Conservation (phyloP, 1,139 yeast genomes). For the Saccharomyces hybrid region DNA sequence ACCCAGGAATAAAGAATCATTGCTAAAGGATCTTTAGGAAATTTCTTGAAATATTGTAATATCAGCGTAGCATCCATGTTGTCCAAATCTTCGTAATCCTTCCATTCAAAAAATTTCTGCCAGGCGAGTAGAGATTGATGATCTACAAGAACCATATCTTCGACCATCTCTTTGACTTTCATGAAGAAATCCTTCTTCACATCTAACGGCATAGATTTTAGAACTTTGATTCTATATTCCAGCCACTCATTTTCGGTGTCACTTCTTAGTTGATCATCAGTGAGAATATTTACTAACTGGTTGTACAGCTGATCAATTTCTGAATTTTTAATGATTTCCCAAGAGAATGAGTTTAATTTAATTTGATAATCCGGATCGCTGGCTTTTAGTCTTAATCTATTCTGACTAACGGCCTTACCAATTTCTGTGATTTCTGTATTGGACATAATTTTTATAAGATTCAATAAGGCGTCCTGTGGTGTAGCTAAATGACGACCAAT, state of each 20-base stretch:
- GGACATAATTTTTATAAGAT: constrained; percentile 43
- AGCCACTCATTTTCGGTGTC: constrained; percentile 53
- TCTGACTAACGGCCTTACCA: constrained; percentile 36
- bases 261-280: constrained; percentile 58
- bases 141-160: constrained; percentile 66
- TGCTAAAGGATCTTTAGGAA: constrained; percentile 59
- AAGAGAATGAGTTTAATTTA: constrained; percentile 41
- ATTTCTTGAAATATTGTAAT: constrained; percentile 45
- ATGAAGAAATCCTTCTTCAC: constrained; percentile 38
- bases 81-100: constrained; percentile 46
- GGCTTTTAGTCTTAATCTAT: constrained; percentile 43
- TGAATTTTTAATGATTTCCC: constrained; percentile 45
- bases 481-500: constrained; percentile 48
- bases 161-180: constrained; percentile 50
- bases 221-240: constrained; percentile 47
- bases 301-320: constrained; percentile 49
- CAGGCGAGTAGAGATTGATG: constrained; percentile 63
- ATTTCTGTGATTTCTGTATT: constrained; percentile 38
- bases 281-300: constrained; percentile 49
- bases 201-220: constrained; percentile 41
- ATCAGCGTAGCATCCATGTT: constrained; percentile 46
- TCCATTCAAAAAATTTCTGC: constrained; percentile 71
- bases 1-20: constrained; percentile 52
- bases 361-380: constrained; percentile 36
- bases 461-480: constrained; percentile 43